A percentile compares a stretch with the other conserved stretches of the same genome.
These are phyloP conservation scores for Suhomyces yuchorum DNA, from an alignment of 1,139 yeast species.

Conservation along the genomic window DNA sequence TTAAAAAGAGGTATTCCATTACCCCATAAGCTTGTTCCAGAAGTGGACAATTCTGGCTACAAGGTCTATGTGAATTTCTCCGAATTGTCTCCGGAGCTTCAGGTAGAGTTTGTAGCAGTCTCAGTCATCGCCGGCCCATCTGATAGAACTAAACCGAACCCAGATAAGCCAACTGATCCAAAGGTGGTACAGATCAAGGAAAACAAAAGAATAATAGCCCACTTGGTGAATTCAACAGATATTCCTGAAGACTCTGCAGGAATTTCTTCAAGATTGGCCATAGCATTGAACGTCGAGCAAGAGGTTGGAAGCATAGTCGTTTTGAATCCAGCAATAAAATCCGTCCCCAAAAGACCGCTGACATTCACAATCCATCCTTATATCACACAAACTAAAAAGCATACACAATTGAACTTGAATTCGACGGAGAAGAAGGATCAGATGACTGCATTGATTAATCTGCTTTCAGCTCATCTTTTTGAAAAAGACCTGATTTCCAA, in stretches of 20 bases:
- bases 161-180: conserved; percentile 16
- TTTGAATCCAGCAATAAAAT: conserved; percentile 52
- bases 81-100: conserved; percentile 33
- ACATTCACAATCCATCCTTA: conserved; percentile 57
- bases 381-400: conserved; percentile 45
- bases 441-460: conserved; percentile 20
- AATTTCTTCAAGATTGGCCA: conserved; percentile 57
- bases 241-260: conserved; percentile 53
- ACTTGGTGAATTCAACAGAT: conserved; percentile 40
- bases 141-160: conserved; percentile 23
- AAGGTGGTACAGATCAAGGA: conserved; percentile 27
- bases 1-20: conserved; percentile 58
- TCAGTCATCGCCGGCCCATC: conserved; percentile 60
- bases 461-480: conserved; percentile 24
- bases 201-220: conserved; percentile 55
- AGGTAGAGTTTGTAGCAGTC: conserved; percentile 56
- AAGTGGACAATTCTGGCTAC: conserved; percentile 20
- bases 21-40: conserved; percentile 47
- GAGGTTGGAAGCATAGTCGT: conserved; percentile 58
- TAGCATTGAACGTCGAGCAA: conserved; percentile 56
- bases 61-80: conserved; percentile 48
- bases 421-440: conserved; percentile 35
- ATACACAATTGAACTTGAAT: conserved; percentile 29
- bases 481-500: conserved; percentile 16
- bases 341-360: conserved; percentile 42